These are phyloP conservation scores for Podila horticola DNA, from an alignment of 192 early-diverging fungal genomes.

Conservation along the genomic window DNA sequence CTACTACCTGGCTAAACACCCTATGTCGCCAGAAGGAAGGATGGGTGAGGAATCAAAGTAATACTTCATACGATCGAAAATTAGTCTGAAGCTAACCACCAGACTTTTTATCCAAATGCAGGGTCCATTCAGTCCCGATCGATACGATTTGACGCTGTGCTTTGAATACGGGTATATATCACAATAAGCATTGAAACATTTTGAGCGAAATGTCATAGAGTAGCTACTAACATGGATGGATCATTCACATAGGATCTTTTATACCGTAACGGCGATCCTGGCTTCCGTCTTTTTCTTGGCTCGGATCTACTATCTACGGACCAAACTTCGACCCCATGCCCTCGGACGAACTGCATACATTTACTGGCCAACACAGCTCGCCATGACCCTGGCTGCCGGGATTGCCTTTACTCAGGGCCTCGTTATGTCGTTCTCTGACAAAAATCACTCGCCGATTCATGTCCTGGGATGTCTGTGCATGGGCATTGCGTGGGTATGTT, in stretches of 20 bases:
- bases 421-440: not conserved
- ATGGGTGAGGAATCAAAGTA: constrained; percentile 14
- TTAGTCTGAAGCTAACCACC: not conserved
- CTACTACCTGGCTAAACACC: not conserved
- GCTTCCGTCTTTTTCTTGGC: not conserved
- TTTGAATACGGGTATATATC: constrained; percentile 27
- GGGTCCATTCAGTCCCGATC: constrained; percentile 28
- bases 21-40: constrained; percentile 25
- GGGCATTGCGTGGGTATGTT: constrained; percentile 25
- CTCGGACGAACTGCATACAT: constrained; percentile 30
- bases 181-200: not conserved
- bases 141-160: constrained; percentile 35
- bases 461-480: not conserved
- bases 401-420: not conserved
- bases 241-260: constrained; percentile 4
- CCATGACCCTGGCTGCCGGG: constrained; percentile 15
- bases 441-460: not conserved
- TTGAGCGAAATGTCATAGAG: not conserved
- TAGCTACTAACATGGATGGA: not conserved
- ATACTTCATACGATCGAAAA: not conserved
- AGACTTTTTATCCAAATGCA: not conserved
- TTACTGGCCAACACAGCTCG: constrained; percentile 37
- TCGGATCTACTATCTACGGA: constrained; percentile 4
- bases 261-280: constrained; percentile 4
- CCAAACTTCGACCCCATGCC: not conserved